A percentile compares a stretch with the other conserved stretches of the same genome.
These are phyloP conservation scores for Coemansia furcata DNA, from an alignment of 192 early-diverging fungal genomes.

Conservation along the genomic window DNA sequence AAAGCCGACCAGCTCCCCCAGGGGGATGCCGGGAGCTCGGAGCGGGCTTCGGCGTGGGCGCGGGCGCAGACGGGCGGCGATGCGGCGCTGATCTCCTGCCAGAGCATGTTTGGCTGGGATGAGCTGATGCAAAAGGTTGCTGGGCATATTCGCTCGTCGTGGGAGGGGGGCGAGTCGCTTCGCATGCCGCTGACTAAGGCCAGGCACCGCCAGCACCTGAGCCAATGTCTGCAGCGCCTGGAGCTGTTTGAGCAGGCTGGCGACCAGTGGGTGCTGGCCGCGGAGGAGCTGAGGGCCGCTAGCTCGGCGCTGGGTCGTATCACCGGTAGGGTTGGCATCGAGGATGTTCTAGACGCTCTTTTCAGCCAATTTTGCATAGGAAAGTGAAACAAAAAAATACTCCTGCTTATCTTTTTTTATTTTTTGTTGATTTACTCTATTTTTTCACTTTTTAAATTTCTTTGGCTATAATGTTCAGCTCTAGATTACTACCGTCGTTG, in stretches of 20 bases:
- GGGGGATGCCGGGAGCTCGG: no score
- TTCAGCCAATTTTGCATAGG: conserved; percentile 81
- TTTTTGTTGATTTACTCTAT: no score
- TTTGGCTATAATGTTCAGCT: not conserved
- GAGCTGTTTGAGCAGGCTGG: conserved; percentile 37
- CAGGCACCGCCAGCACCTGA: conserved; percentile 64
- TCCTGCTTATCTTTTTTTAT: no score
- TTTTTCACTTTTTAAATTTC: not conserved
- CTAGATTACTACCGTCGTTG: not conserved
- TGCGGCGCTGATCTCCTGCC: conserved; percentile 26
- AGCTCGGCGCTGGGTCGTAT: conserved; percentile 63
- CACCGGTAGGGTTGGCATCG: conserved; percentile 70
- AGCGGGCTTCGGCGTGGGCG: conserved; percentile 5
- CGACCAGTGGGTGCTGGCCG: conserved; percentile 59
- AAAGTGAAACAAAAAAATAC: conserved; percentile 44
- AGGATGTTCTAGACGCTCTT: conserved; percentile 70
- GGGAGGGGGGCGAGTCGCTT: conserved; percentile 12
- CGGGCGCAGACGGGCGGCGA: not conserved
- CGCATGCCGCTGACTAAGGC: conserved; percentile 64
- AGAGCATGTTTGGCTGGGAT: conserved; percentile 22
- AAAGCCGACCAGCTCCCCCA: conserved; percentile 51
- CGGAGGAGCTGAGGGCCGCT: conserved; percentile 70
- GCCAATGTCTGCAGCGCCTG: conserved; percentile 54
- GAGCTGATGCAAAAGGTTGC: conserved; percentile 27
- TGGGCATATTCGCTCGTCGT: conserved; percentile 19